Conservation (phyloP, 2,329 filamentous ascomycete genomes). For the Colletotrichum eleusines region DNA sequence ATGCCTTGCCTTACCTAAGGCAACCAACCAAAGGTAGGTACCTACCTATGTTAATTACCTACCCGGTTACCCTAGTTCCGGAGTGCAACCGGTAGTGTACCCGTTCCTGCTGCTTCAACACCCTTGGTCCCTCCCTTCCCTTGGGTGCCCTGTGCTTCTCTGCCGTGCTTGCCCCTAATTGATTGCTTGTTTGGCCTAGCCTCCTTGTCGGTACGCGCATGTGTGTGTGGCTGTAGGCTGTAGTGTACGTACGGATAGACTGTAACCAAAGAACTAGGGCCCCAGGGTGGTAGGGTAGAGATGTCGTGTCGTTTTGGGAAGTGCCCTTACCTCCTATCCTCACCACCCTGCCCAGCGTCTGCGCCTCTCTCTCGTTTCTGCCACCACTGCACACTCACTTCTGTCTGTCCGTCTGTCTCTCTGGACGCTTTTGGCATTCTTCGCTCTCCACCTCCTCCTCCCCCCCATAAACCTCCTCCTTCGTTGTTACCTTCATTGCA, state of each 20-base stretch:
- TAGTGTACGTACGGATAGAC: neutral
- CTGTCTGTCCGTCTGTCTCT: neutral
- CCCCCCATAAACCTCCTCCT: constrained; percentile 6
- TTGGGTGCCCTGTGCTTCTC: constrained; percentile 27
- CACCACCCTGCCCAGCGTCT: constrained; percentile 16
- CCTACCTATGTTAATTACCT: too few species aligned
- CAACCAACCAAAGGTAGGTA: neutral
- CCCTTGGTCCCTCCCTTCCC: neutral
- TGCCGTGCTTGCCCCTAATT: constrained; percentile 27
- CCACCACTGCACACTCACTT: neutral
- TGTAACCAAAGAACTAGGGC: neutral
- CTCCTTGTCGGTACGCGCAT: neutral
- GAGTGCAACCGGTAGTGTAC: constrained; percentile 27
- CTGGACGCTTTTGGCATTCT: constrained; percentile 4
- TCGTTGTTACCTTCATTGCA: constrained; percentile 28
- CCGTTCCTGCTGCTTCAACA: constrained; percentile 13
- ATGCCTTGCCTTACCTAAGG: too few species aligned
- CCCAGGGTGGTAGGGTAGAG: constrained; percentile 9
- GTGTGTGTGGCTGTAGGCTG: neutral
- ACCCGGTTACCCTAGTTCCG: neutral
- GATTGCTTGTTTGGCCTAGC: constrained; percentile 22
- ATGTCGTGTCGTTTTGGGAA: constrained; percentile 39
- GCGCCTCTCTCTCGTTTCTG: neutral
- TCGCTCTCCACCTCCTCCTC: constrained; percentile 12
- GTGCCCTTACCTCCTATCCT: neutral